Evolutionary conservation across 2,329 filamentous ascomycete genomes (phyloP).

Genomic region (Graphilbum ipis-grandicollis): DNA sequence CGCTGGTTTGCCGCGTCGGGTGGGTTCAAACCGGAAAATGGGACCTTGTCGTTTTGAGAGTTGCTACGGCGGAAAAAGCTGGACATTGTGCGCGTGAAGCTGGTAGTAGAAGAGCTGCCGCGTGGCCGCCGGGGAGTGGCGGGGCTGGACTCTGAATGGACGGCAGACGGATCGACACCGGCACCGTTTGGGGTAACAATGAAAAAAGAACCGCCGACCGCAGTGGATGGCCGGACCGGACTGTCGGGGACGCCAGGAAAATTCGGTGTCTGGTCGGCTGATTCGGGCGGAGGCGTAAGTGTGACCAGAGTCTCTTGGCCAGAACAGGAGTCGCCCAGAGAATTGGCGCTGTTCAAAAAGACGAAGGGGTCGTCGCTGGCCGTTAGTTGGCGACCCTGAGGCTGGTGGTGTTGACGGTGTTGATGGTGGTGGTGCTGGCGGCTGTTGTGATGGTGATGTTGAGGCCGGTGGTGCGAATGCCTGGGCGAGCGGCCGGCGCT

Average conservation of each 20-base stretch:
- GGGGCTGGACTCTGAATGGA: background rate
- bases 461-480: slow-evolving; percentile 8
- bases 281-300: too few relatives aligned
- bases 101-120: slow-evolving; percentile 20
- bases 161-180: too few relatives aligned
- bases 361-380: too few relatives aligned
- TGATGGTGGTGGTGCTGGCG: slow-evolving; percentile 9
- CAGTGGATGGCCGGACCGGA: slow-evolving; percentile 4
- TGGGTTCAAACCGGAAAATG: slow-evolving; percentile 6
- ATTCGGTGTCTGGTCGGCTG: too few relatives aligned
- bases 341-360: too few relatives aligned
- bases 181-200: background rate
- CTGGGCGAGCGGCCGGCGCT: background rate
- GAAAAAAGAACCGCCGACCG: slow-evolving; percentile 7
- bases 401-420: background rate
- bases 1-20: slow-evolving; percentile 8
- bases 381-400: background rate
- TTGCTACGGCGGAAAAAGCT: slow-evolving; percentile 28
- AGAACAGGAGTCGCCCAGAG: too few relatives aligned
- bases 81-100: slow-evolving; percentile 31
- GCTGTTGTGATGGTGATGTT: slow-evolving; percentile 9
- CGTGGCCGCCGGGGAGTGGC: slow-evolving; percentile 19
- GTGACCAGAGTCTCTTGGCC: too few relatives aligned
- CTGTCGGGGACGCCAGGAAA: background rate
- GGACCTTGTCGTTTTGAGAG: slow-evolving; percentile 15